Evolutionary conservation across 2,329 filamentous ascomycete genomes (phyloP).

Genomic region (Cladophialophora psammophila): DNA sequence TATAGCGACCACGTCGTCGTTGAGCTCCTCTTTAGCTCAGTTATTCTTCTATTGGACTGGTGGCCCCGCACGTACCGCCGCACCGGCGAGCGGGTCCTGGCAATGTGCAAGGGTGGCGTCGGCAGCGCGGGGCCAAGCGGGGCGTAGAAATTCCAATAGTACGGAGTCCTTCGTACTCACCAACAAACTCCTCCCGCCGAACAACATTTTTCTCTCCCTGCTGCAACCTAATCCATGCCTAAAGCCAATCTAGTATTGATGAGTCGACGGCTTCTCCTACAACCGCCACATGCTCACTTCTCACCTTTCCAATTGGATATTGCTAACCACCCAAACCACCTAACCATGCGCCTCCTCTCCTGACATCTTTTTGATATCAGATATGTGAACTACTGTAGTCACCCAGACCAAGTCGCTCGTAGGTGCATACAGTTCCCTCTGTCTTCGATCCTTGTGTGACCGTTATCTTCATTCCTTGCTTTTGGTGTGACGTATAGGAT

Average conservation of each 20-base stretch:
- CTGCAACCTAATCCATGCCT: background rate
- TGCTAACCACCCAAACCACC: background rate
- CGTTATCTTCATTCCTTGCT: background rate
- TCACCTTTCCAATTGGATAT: slow-evolving; percentile 16
- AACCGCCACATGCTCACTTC: slow-evolving; percentile 10
- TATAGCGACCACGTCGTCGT: too few species aligned
- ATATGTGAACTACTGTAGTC: background rate
- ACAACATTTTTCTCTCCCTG: background rate
- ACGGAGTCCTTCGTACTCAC: too few species aligned
- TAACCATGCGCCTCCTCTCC: background rate
- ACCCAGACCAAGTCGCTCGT: background rate
- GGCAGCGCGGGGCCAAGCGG: too few species aligned
- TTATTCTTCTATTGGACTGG: too few species aligned
- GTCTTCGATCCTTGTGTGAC: background rate
- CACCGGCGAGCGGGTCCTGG: too few species aligned
- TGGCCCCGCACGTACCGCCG: too few species aligned
- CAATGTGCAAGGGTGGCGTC: too few species aligned
- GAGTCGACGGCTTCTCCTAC: background rate
- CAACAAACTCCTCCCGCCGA: background rate
- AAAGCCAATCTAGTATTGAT: slow-evolving; percentile 11
- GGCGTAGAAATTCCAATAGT: too few species aligned
- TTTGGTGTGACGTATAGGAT: slow-evolving; percentile 1
- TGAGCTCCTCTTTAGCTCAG: too few species aligned
- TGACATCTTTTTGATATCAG: slow-evolving; percentile 20
- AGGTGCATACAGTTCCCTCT: background rate